Conservation (phyloP, 148 eudicot genomes). For the Rhododendron ferrugineum region DNA sequence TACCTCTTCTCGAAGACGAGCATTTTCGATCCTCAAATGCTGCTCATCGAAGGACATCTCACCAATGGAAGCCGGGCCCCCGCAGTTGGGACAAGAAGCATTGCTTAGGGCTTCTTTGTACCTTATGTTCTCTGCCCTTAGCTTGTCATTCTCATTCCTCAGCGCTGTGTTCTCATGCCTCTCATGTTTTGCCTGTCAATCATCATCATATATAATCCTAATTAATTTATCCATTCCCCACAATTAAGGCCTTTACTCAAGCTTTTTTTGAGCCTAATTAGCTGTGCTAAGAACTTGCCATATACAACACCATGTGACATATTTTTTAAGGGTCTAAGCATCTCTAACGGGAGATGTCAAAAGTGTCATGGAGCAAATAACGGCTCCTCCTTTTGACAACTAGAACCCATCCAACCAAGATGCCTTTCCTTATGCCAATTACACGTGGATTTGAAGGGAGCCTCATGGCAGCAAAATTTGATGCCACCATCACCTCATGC, state of each 20-base stretch:
- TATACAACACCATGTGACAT: too few relatives aligned
- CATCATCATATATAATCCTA: neutral
- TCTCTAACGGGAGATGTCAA: too few relatives aligned
- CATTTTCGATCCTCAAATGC: constrained; percentile 75
- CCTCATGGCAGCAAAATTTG: too few relatives aligned
- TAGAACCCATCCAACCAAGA: too few relatives aligned
- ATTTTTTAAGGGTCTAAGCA: too few relatives aligned
- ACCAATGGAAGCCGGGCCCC: constrained; percentile 82
- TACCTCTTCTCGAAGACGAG: constrained; percentile 80
- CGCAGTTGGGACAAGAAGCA: constrained; percentile 77
- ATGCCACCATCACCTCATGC: too few relatives aligned
- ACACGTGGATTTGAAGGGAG: too few relatives aligned
- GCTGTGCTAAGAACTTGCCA: neutral
- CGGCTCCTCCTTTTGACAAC: too few relatives aligned
- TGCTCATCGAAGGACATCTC: constrained; percentile 92
- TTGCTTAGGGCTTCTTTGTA: constrained; percentile 70
- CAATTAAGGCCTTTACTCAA: neutral
- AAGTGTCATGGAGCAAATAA: too few relatives aligned
- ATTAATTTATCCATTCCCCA: neutral
- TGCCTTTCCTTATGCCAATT: too few relatives aligned
- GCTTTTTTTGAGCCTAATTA: neutral
- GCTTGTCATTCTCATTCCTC: constrained; percentile 81
- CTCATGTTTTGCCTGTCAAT: constrained; percentile 69
- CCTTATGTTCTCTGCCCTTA: constrained; percentile 66
- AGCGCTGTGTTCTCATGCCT: constrained; percentile 65